Evolutionary conservation across 1,284 basidiomycete genomes (phyloP), one percentile per base, ranked within the genome.

Genomic region (Hortiboletus rubellus): DNA sequence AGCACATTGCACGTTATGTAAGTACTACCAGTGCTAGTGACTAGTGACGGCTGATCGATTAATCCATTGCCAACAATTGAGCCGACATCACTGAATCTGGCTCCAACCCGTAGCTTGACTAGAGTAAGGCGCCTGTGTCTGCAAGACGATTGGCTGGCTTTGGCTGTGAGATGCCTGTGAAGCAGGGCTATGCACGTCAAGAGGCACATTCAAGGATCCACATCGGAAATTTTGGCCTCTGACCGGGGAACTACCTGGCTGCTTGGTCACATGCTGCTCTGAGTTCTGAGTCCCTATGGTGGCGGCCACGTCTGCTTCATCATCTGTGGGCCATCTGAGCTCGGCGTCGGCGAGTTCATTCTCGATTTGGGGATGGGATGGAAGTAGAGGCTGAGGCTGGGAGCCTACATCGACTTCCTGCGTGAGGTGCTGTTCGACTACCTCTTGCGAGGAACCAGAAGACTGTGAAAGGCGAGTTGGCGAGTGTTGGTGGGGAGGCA

Each of bases 71-170:
- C 36, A n/a, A 36, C 18, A 27, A 22, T 27, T 3, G 5, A 36
- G 9, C 12, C 22, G 17, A 24, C 17, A 18, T 68, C 57, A 70
- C 31, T 48, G 46, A 54, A 44, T 51, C 48, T 68, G 52, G 50
- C 63, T 60, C 58, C 59, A 69, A 33, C 48, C 55, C n/a, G 27
- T 36, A 31, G 42, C 22, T 61, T 80, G 81, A 58, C 81, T 82
- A 40, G 71, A 66, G 60, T 83, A 84, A 10, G 78, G 79, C 34
- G 82, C 80, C 62, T 84, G 83, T 4, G 81, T 81, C 61, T 78
- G 79, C 43, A 81, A 72, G 54, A 63, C 50, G 22, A 73, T 66
- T 43, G 57, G 64, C 49, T 63, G 61, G 37, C 47, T 62, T 17
- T 63, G 54, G 34, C 37, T 33, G 50, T 56, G 46, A 17, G 64